Percentiles rank a stretch among this genome's conserved stretches.
These are phyloP conservation scores for Paecilomyces dactylethromorphus DNA, from an alignment of 2,329 filamentous ascomycete genomes.

Conservation along the genomic window DNA sequence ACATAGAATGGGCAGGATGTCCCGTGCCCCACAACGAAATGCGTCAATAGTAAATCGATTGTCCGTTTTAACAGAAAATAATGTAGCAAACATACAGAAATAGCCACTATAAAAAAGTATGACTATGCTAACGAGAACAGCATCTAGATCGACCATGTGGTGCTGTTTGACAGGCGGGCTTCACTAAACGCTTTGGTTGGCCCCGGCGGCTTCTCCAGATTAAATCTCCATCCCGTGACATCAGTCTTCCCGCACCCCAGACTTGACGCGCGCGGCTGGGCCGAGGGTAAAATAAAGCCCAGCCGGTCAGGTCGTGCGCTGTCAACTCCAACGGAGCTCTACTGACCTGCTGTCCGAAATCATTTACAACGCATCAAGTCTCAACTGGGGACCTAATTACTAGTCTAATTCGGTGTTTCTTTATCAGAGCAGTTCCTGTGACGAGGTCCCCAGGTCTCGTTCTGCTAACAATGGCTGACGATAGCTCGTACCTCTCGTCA, in stretches of 20 bases:
- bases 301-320: neutral
- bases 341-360: neutral
- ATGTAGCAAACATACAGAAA: neutral
- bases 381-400: neutral
- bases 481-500: slow-evolving; percentile 21
- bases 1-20: neutral
- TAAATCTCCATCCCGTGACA: slow-evolving; percentile 25
- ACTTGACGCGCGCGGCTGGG: slow-evolving; percentile 16
- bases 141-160: neutral
- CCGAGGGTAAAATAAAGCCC: slow-evolving; percentile 28
- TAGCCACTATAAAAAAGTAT: neutral
- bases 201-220: slow-evolving; percentile 2
- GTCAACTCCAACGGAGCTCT: slow-evolving; percentile 4
- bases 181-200: neutral
- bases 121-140: neutral
- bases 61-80: neutral
- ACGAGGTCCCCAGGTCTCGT: neutral
- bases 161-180: too few relatives aligned
- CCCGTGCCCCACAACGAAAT: too few relatives aligned
- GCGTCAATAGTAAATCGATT: neutral
- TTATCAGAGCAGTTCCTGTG: neutral
- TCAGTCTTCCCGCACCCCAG: slow-evolving; percentile 16
- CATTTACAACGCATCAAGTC: neutral
- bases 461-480: slow-evolving; percentile 25
- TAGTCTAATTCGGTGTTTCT: neutral